Conservation (phyloP, 2,329 filamentous ascomycete species). For the Thermothelomyces thermophilus region DNA sequence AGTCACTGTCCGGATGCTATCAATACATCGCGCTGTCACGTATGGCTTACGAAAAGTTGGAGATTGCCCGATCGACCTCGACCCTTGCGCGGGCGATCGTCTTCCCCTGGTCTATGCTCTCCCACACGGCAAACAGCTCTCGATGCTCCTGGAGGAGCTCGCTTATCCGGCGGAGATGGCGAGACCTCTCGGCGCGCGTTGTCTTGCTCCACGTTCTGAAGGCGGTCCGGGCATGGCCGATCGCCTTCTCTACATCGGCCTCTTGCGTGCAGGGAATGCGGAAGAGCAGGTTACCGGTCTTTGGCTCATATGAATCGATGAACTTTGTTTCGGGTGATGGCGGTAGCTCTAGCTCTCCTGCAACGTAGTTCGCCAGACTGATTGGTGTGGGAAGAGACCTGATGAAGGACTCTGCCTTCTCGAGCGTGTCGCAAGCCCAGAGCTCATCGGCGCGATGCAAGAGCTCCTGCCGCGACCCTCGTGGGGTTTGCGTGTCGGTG, state of each 20-base stretch:
- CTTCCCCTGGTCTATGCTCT: constrained; percentile 33
- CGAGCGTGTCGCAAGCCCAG: constrained; percentile 27
- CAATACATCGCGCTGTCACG: background rate
- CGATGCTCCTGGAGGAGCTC: constrained; percentile 27
- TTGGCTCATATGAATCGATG: constrained; percentile 28
- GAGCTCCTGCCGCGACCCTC: background rate
- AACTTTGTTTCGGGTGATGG: constrained; percentile 15
- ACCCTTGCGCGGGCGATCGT: constrained; percentile 29
- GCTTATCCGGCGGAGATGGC: constrained; percentile 24
- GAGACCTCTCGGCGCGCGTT: constrained; percentile 23
- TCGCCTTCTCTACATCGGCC: constrained; percentile 24
- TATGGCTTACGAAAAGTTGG: constrained; percentile 29
- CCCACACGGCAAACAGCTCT: constrained; percentile 32
- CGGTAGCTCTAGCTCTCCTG: constrained; percentile 18
- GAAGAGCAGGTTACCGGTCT: constrained; percentile 26
- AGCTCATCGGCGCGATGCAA: constrained; percentile 2
- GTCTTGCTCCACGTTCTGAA: constrained; percentile 29
- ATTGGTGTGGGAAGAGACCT: constrained; percentile 1
- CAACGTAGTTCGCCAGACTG: constrained; percentile 15
- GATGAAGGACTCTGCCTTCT: constrained; percentile 26
- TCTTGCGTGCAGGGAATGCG: constrained; percentile 24
- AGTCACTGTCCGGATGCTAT: background rate
- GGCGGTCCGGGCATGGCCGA: constrained; percentile 23
- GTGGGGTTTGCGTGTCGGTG: background rate
- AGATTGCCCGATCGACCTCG: constrained; percentile 30